Base-by-base conservation (phyloP, 176 grass and related monocot species). In the Oryza australiensis region DNA sequence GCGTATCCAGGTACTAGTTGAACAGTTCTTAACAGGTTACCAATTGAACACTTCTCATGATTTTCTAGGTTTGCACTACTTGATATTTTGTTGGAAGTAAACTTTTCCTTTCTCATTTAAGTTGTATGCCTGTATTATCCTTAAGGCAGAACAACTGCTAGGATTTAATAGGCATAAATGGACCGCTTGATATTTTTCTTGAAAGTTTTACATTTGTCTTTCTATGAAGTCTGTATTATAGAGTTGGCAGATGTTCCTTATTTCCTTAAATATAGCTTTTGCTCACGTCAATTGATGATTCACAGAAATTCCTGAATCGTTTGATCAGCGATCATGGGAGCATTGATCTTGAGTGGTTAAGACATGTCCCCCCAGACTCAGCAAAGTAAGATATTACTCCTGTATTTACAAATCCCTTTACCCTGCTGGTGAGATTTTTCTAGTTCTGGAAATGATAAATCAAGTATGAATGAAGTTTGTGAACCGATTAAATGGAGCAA, bases 301-400 rank as follows among this genome's bases (percentile, higher is more conserved):
- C 74, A 73, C 89, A 95, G 93, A 80, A 77, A 70, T 94, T 99
- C 74, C 86, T 99, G 63, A 88, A 95, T 85, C 91, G 96, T 72
- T 84, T 99, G 78, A 87, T 93, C 24, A 91, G 66, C 80, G 93
- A 99, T 84, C 96, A 99, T 78, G 96, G 93, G 64, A 94, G 91
- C 77, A 90, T 99, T 79, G 91, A 99, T 87, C 96, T 99, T 77
- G 96, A 99, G 73, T 99, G 96, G 96, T 66, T 99, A 80, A 90
- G 93, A 80, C 77, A 94, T 53, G 53, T 89, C 33, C 85, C 89
- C 34, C 89, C 87, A 74, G 87, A 90, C 41, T 82, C 89, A 87
- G 91, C 89, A 70, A 99, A 92, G 96, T 99, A 95, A 90, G 93
- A 88, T 67, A 28, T 26, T 72, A 14, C 59, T 51, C 40, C 33